Conservation (phyloP, 495 filamentous ascomycete species). For the Neurospora tetraspora region DNA sequence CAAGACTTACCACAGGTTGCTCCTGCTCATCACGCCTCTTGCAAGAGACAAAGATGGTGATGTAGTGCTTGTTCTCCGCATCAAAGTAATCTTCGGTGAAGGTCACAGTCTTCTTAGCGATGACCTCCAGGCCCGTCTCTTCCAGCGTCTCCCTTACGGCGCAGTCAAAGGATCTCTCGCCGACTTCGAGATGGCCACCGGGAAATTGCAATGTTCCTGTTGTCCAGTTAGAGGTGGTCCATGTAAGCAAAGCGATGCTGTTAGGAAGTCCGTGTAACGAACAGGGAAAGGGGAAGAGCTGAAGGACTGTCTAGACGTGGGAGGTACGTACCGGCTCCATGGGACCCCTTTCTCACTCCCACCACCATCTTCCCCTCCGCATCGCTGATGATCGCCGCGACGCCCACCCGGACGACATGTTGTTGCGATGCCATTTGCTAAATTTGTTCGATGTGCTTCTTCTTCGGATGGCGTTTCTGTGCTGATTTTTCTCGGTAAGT, state of each 20-base stretch:
- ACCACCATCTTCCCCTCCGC: conserved; percentile 25
- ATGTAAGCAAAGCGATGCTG: background rate
- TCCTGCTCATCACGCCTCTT: conserved; percentile 27
- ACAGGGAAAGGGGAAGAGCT: background rate
- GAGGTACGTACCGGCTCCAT: conserved; percentile 27
- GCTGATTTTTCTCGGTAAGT: background rate
- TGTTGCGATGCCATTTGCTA: conserved; percentile 9
- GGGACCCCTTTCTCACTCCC: conserved; percentile 31
- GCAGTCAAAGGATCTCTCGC: conserved; percentile 47
- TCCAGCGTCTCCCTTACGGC: conserved; percentile 56
- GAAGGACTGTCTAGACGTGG: background rate
- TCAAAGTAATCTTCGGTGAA: conserved; percentile 52
- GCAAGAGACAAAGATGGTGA: conserved; percentile 52
- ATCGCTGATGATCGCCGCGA: conserved; percentile 30
- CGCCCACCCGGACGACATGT: conserved; percentile 24
- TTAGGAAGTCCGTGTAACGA: background rate
- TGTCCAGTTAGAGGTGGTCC: background rate
- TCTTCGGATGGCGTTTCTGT: background rate
- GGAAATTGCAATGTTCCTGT: conserved; percentile 52
- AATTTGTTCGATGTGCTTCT: background rate
- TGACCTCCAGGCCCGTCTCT: conserved; percentile 52
- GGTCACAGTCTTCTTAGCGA: conserved; percentile 36
- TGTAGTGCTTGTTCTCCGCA: conserved; percentile 47
- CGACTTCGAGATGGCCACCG: conserved; percentile 60
- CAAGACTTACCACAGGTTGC: conserved; percentile 39